Conservation (phyloP, 1,139 yeast genomes). For the Debaryomyces fabryi region DNA sequence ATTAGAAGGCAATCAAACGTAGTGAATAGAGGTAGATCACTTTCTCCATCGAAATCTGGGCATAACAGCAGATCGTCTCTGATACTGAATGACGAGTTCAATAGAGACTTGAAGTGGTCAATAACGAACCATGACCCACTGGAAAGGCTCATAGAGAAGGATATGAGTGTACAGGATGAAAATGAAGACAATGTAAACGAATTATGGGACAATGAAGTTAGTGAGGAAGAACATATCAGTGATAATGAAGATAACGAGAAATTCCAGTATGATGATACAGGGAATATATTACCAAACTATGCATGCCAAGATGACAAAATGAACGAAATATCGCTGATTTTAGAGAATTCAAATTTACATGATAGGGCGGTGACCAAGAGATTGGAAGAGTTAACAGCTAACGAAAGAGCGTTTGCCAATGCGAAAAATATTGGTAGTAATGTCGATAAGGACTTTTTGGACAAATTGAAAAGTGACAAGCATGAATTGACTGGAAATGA, state of each 20-base stretch:
- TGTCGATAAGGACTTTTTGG: slow-evolving; percentile 47
- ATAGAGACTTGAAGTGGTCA: slow-evolving; percentile 50
- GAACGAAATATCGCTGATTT: slow-evolving; percentile 46
- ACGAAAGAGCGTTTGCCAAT: slow-evolving; percentile 62
- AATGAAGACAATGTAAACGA: slow-evolving; percentile 20
- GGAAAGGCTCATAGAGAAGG: slow-evolving; percentile 41
- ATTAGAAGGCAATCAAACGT: slow-evolving; percentile 47
- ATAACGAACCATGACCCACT: slow-evolving; percentile 61
- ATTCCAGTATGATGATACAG: slow-evolving; percentile 63
- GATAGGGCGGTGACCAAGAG: slow-evolving; percentile 47
- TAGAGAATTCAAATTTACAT: slow-evolving; percentile 45
- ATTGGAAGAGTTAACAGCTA: slow-evolving; percentile 60
- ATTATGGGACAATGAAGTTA: slow-evolving; percentile 44
- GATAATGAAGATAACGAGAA: slow-evolving; percentile 62
- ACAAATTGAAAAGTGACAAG: slow-evolving; percentile 42
- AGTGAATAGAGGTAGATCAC: slow-evolving; percentile 38
- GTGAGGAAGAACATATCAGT: slow-evolving; percentile 70
- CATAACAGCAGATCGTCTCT: slow-evolving; percentile 40
- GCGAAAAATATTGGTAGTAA: slow-evolving; percentile 54
- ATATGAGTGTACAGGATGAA: slow-evolving; percentile 16
- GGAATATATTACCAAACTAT: slow-evolving; percentile 61
- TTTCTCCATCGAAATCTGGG: slow-evolving; percentile 37
- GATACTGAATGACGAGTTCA: slow-evolving; percentile 39
- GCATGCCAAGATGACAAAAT: slow-evolving; percentile 53
- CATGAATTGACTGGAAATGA: slow-evolving; percentile 51